phyloP scores from a whole-genome alignment of 441 rosid species.

The Biscutella laevigata region DNA sequence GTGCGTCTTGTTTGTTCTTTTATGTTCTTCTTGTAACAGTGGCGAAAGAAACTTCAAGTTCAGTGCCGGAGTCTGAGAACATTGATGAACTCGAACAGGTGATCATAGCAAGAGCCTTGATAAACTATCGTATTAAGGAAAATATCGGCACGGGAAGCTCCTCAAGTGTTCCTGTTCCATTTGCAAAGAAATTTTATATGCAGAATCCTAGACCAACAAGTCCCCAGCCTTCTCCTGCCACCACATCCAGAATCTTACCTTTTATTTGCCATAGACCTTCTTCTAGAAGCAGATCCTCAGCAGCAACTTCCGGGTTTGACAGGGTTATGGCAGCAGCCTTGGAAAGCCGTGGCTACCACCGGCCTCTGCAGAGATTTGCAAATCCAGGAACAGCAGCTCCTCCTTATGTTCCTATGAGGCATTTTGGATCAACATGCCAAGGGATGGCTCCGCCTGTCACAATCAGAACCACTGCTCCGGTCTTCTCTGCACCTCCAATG shows the following conservation, averaged over 20 bases:
- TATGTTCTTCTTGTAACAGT: slow-evolving; percentile 39
- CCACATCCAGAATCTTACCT: slow-evolving; percentile 84
- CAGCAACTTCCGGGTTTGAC: slow-evolving; percentile 16
- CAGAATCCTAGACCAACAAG: slow-evolving; percentile 77
- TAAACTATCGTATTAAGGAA: slow-evolving; percentile 66
- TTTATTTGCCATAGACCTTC: slow-evolving; percentile 58
- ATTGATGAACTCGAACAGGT: slow-evolving; percentile 90
- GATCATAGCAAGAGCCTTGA: slow-evolving; percentile 70
- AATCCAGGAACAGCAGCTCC: slow-evolving; percentile 51
- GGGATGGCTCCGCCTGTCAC: slow-evolving; percentile 87
- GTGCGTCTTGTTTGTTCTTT: slow-evolving; percentile 5
- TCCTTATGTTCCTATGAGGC: slow-evolving; percentile 75
- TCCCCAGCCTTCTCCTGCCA: slow-evolving; percentile 57
- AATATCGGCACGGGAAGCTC: slow-evolving; percentile 53
- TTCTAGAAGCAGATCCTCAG: slow-evolving; percentile 44
- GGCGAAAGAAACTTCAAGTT: slow-evolving; percentile 84
- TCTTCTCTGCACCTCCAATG: slow-evolving; percentile 78
- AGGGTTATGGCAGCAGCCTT: slow-evolving; percentile 21
- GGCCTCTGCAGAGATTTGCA: slow-evolving; percentile 51
- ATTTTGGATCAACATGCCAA: slow-evolving; percentile 47
- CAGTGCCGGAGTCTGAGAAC: slow-evolving; percentile 65
- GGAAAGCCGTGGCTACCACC: slow-evolving; percentile 39
- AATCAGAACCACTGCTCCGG: slow-evolving; percentile 70
- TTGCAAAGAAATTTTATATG: slow-evolving; percentile 50
- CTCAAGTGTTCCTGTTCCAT: slow-evolving; percentile 47